phyloP scores from a whole-genome alignment of 441 rosid species.

The Isatis lusitanica region DNA sequence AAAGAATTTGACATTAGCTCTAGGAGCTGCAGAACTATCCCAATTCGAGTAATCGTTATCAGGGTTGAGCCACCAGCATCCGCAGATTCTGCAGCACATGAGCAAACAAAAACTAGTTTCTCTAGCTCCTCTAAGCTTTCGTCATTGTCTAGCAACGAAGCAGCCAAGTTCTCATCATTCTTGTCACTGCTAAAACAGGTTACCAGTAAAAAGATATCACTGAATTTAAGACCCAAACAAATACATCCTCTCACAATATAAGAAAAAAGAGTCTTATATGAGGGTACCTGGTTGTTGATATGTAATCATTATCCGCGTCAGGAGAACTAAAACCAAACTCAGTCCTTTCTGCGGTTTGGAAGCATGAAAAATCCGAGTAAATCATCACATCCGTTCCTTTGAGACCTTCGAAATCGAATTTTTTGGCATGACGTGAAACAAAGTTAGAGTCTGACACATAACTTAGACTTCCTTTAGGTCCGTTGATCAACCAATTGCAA shows the following conservation, averaged over 20 bases:
- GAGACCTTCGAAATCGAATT: conserved; percentile 55
- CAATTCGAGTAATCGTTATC: conserved; percentile 53
- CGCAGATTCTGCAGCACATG: conserved; percentile 61
- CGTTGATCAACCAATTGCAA: conserved; percentile 70
- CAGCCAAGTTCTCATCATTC: conserved; percentile 39
- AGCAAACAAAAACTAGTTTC: conserved; percentile 69
- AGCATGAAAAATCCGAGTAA: conserved; percentile 61
- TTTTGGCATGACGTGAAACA: conserved; percentile 58
- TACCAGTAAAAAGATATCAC: neutral
- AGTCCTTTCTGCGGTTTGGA: conserved; percentile 38
- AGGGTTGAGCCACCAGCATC: conserved; percentile 81
- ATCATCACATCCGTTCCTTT: conserved; percentile 55
- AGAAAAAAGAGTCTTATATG: neutral
- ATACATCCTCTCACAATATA: neutral
- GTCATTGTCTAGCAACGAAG: conserved; percentile 42
- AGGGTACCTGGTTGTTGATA: conserved; percentile 51
- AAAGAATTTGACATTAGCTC: conserved; percentile 56
- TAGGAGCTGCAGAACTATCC: conserved; percentile 64
- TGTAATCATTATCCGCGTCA: conserved; percentile 7
- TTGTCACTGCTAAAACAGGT: conserved; percentile 35
- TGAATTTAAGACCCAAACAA: neutral
- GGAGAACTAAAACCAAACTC: conserved; percentile 31
- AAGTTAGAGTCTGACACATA: conserved; percentile 60
- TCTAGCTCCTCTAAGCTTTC: conserved; percentile 63
- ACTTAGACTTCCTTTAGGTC: conserved; percentile 56